These are phyloP conservation scores for Colletotrichum sp. DNA, from an alignment of 2,329 filamentous ascomycete species.

Conservation along the genomic window DNA sequence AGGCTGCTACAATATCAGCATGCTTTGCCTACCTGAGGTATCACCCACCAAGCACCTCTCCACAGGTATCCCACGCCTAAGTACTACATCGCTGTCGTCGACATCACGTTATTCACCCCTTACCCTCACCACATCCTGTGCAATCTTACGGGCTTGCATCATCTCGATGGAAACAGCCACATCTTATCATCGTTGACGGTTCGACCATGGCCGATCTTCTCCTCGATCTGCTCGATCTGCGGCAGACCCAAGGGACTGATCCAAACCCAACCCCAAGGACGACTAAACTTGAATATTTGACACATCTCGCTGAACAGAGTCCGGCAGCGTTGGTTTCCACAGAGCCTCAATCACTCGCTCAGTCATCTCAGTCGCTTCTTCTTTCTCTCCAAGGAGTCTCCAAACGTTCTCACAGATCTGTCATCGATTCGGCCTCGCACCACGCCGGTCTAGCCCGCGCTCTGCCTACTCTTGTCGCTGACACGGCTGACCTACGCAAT, in stretches of 20 bases:
- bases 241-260: slow-evolving; percentile 26
- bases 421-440: slow-evolving; percentile 81
- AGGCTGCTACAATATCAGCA: not conserved
- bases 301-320: slow-evolving; percentile 77
- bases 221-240: slow-evolving; percentile 79
- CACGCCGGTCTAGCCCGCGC: slow-evolving; percentile 75
- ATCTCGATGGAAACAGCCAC: not conserved
- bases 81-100: not conserved
- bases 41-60: not conserved
- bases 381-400: slow-evolving; percentile 87
- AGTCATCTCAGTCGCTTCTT: slow-evolving; percentile 79
- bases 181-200: not conserved
- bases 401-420: slow-evolving; percentile 84
- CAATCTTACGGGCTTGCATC: not conserved
- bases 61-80: not conserved
- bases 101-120: not conserved
- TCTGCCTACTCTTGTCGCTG: slow-evolving; percentile 72
- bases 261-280: not conserved
- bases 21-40: too few relatives aligned
- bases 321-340: slow-evolving; percentile 73
- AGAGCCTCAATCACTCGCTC: slow-evolving; percentile 81
- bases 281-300: slow-evolving; percentile 68
- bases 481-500: slow-evolving; percentile 70
- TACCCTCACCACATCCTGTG: not conserved
- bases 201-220: slow-evolving; percentile 71